Base-by-base conservation (phyloP, 352 stramenopile species). In the Detonula confervacea region DNA sequence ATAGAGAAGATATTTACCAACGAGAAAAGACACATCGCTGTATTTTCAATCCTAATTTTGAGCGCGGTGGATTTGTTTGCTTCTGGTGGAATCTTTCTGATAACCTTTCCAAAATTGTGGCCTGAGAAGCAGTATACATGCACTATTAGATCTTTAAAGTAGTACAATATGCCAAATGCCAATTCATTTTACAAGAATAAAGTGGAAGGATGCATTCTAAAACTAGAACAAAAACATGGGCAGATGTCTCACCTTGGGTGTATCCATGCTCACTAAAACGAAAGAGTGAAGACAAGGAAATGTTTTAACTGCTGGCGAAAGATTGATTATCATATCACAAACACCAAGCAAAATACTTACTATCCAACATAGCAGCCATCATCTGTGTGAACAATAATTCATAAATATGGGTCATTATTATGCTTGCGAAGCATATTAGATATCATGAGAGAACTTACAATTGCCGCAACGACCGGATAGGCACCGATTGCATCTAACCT, bases 1-100 rank as follows among this genome's bases (percentile, higher is more conserved):
- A 78, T 42, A 1, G 59, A 67, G 18, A 57, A 29, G 7, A 16
- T 11, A 57, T 57, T 57, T 16, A 57, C 18, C 16, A 57, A 29
- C 2, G 49, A 57, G 49, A 57, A 57, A 5, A 33, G 20, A 30
- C 18, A 27, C 16, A 22, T 57, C 2, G 30, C 20, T 27, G 6
- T 16, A 16, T 57, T 57, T 16, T 57, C 49, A 30, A 57, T 57
- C 2, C 5, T 9, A 29, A 57, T 57, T 8, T 5, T 30, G 20
- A 7, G 5, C 4, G 24, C 6, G n/a, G 49, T 57, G 5, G 49
- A 27, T 35, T 29, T 33, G 12, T 33, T 29, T 33, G 24, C 49
- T 18, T 29, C 49, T 7, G 4, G 4, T n/a, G 12, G 49, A 57
- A 57, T 57, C 16, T 3, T 27, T 16, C 30, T 57, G 4, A 57